These are phyloP conservation scores for Aspergillus incahuasiensis DNA, from an alignment of 495 filamentous ascomycete species.

Conservation along the genomic window DNA sequence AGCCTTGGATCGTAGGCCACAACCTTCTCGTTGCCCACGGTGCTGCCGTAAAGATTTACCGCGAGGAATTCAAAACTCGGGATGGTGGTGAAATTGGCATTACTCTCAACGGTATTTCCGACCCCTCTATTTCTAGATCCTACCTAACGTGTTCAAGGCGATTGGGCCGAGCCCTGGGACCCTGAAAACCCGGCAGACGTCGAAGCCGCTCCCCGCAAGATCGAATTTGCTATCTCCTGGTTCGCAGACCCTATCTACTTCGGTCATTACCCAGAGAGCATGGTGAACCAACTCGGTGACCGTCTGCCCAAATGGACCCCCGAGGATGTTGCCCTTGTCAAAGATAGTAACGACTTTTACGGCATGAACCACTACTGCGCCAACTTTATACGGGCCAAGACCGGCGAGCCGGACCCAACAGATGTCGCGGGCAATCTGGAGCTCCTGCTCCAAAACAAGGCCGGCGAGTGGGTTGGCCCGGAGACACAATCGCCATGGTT, in stretches of 20 bases:
- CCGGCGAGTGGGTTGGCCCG: slow-evolving; percentile 63
- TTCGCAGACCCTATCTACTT: slow-evolving; percentile 71
- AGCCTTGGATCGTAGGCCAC: slow-evolving; percentile 51
- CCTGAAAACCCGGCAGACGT: slow-evolving; percentile 44
- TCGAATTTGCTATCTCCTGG: slow-evolving; percentile 55
- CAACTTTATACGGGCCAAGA: slow-evolving; percentile 73
- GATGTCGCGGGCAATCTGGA: slow-evolving; percentile 71
- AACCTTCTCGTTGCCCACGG: slow-evolving; percentile 47
- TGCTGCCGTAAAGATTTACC: slow-evolving; percentile 47
- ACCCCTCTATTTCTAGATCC: neutral
- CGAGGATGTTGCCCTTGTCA: slow-evolving; percentile 62
- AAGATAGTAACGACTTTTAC: slow-evolving; percentile 77
- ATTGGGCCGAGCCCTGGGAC: slow-evolving; percentile 55
- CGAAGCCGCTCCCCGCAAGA: slow-evolving; percentile 48
- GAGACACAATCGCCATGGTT: slow-evolving; percentile 76
- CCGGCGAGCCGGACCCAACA: slow-evolving; percentile 49
- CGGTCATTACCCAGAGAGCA: slow-evolving; percentile 70
- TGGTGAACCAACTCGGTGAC: slow-evolving; percentile 67
- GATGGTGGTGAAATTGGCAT: slow-evolving; percentile 50
- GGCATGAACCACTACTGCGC: slow-evolving; percentile 85
- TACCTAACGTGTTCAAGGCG: slow-evolving; percentile 41
- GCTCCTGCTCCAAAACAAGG: slow-evolving; percentile 61
- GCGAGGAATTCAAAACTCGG: slow-evolving; percentile 44
- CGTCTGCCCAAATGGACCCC: slow-evolving; percentile 61
- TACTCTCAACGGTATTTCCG: slow-evolving; percentile 46